These are phyloP conservation scores for Hericium erinaceus DNA, from an alignment of 768 basidiomycete species.

Conservation along the genomic window DNA sequence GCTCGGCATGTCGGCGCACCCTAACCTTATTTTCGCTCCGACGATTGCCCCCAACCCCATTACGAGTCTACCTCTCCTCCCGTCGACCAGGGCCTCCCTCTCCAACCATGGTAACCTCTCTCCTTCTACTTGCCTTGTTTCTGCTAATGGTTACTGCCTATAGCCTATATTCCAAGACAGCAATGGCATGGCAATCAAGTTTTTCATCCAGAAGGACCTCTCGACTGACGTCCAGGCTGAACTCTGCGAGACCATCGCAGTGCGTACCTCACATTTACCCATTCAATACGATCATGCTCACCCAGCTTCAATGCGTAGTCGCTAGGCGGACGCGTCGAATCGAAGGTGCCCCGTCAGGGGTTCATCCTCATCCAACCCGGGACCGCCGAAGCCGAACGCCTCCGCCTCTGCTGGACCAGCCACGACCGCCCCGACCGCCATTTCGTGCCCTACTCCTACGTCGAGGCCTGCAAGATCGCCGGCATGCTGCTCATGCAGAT, in stretches of 20 bases:
- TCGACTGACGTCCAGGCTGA: conserved; percentile 59
- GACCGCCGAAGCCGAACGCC: conserved; percentile 64
- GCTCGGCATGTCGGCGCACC: conserved; percentile 4
- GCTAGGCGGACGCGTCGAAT: conserved; percentile 68
- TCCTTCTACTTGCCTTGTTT: neutral
- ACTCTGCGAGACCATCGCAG: conserved; percentile 65
- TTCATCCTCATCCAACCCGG: conserved; percentile 64
- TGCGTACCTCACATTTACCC: conserved; percentile 21
- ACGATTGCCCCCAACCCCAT: conserved; percentile 17
- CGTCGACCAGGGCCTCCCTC: neutral
- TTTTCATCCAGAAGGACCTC: conserved; percentile 78
- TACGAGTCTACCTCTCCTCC: conserved; percentile 10
- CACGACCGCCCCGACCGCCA: conserved; percentile 62
- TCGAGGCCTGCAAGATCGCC: conserved; percentile 78
- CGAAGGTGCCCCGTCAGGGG: conserved; percentile 70
- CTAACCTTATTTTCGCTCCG: conserved; percentile 18
- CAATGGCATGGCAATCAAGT: conserved; percentile 64
- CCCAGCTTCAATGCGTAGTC: conserved; percentile 29
- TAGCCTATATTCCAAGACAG: conserved; percentile 68
- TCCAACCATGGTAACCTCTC: conserved; percentile 6
- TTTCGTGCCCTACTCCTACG: conserved; percentile 75
- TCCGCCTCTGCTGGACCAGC: conserved; percentile 64
- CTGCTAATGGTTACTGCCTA: neutral
- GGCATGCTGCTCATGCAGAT: conserved; percentile 69
- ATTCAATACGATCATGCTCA: neutral